Percentiles rank a stretch among this genome's conserved stretches.
phyloP scores from a whole-genome alignment of 148 eudicot species.

The Nyssa sinensis region DNA sequence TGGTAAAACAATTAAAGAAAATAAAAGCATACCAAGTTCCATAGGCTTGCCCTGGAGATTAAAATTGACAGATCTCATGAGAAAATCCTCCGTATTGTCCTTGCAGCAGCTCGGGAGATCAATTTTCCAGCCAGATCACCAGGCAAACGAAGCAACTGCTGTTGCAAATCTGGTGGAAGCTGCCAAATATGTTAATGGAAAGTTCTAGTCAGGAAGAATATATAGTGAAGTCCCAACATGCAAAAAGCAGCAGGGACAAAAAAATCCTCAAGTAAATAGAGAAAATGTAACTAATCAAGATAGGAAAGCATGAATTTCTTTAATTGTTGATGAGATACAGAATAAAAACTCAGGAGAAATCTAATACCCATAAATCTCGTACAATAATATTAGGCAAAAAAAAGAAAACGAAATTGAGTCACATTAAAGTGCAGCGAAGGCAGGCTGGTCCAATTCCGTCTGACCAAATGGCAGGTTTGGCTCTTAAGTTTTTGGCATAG shows the following conservation, averaged over 20 bases:
- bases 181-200: constrained; percentile 23
- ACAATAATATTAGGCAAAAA: background rate
- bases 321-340: background rate
- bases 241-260: background rate
- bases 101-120: constrained; percentile 71
- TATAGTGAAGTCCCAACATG: background rate
- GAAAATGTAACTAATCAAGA: background rate
- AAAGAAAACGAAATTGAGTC: background rate
- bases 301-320: background rate
- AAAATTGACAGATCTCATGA: constrained; percentile 26
- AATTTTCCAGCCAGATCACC: constrained; percentile 66
- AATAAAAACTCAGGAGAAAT: background rate
- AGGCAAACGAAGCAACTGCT: constrained; percentile 57
- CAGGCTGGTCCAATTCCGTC: background rate
- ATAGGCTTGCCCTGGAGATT: background rate
- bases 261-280: background rate
- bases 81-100: constrained; percentile 59
- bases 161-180: constrained; percentile 76
- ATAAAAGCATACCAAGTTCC: too few species aligned
- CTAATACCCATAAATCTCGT: background rate
- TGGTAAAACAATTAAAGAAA: too few species aligned
- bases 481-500: background rate
- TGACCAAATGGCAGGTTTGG: background rate
- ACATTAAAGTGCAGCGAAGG: background rate
- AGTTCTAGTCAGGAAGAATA: background rate